Base-by-base conservation (phyloP, 116 monocot genomes). In the Trichopus zeylanicus region DNA sequence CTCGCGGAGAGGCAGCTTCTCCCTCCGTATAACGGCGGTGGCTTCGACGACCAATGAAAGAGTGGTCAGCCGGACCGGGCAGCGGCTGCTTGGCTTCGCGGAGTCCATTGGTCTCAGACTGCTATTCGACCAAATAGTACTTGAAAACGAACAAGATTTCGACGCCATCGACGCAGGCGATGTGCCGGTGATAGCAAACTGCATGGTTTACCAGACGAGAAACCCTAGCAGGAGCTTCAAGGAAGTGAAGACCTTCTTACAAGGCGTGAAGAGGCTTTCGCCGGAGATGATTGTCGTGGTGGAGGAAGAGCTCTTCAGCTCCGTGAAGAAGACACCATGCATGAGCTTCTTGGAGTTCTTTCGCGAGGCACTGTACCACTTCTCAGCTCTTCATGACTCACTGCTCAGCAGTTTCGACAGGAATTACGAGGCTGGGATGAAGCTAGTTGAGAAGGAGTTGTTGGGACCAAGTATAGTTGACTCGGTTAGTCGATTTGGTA, bases 391-490 rank as follows among this genome's bases (percentile, higher is more conserved):
- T 28, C 46, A 24, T 16, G 70, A 70, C 20, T 55, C 70, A 9
- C 10, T 70, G 22, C 24, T 1, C 1, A 30, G 61, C 31, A 46
- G 70, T 30, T 70, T 70, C 23, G 15, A 1, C 9, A 46, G 55
- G 4, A 28, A 55, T 5, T 55, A 70, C 8, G 25, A 32, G 23
- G 13, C 24, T 21, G 60, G 69, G 30, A 19, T 69, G 24, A 47
- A 46, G 46, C 9, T 70, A 7, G 61, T 69, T 0, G 62, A 69
- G 62, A 55, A 15, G 55, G 69, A 69, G 42, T 29, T 69, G 55
- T 16, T 69, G 55, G 69, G 69, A 25, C 69, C 69, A 1, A 69
- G 39, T 31, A 55, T 69, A 16, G 29, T 61, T 7, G 69, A 69
- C 12, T 69, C 6, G 42, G 54, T 69, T 24, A 26, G 55, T 27